A percentile compares a stretch with the other conserved stretches of the same genome.
These are phyloP conservation scores for Exidia glandulosa DNA, from an alignment of 768 basidiomycete genomes.

Conservation along the genomic window DNA sequence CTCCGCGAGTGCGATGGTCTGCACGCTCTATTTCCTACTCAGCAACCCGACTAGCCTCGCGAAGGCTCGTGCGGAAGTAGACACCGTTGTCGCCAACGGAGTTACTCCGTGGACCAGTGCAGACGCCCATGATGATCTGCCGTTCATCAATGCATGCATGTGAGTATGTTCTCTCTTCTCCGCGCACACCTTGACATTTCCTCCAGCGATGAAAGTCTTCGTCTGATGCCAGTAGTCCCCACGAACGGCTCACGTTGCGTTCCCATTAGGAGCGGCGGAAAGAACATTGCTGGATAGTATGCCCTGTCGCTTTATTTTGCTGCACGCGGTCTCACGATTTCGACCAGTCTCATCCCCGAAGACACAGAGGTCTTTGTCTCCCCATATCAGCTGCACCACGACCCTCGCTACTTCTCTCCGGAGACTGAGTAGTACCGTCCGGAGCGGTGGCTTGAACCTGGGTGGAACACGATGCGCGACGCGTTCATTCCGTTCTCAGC, in stretches of 20 bases:
- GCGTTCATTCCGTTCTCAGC: constrained; percentile 36
- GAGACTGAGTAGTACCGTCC: constrained; percentile 33
- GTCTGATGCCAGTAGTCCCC: constrained; percentile 39
- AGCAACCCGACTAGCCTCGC: constrained; percentile 2
- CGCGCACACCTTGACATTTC: background rate
- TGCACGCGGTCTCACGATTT: constrained; percentile 4
- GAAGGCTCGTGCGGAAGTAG: constrained; percentile 4
- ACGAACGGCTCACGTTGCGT: constrained; percentile 35
- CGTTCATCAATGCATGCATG: constrained; percentile 3
- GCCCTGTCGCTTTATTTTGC: constrained; percentile 9
- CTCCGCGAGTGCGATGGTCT: constrained; percentile 23
- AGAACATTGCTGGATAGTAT: constrained; percentile 29
- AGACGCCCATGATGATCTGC: background rate
- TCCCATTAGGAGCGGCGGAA: constrained; percentile 25
- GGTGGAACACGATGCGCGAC: constrained; percentile 3
- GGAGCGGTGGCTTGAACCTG: constrained; percentile 24
- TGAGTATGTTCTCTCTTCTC: background rate
- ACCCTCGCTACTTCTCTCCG: constrained; percentile 36
- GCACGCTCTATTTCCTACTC: constrained; percentile 9
- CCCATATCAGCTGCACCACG: constrained; percentile 34
- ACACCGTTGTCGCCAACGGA: background rate
- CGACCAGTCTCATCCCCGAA: constrained; percentile 33
- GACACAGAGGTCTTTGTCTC: constrained; percentile 34
- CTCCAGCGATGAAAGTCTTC: constrained; percentile 38
- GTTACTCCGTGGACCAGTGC: background rate